Evolutionary conservation across 1,284 basidiomycete genomes (phyloP), one percentile per base, ranked within the genome.

Genomic region (Prillingera fragicola): DNA sequence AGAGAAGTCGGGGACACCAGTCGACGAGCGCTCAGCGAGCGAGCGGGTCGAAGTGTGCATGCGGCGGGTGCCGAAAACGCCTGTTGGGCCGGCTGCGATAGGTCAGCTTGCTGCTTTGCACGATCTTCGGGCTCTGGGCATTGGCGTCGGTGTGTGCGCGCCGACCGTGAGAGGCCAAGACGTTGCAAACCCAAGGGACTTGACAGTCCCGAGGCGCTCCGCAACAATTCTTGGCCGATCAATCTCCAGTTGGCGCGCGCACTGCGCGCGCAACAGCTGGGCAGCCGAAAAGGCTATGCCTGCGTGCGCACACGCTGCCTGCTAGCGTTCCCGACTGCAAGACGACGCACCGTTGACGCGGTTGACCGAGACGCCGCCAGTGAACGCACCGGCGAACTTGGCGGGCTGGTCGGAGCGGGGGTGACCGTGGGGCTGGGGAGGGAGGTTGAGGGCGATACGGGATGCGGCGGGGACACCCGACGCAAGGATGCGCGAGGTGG

Each of bases 391-490:
- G 46, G 80, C 76, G 80, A 82, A 92, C 52, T 73, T 71, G 17
- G 83, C 78, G 41, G 82, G 79, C 33, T 65, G 59, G 71, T 88
- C 85, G 48, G 80, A 74, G 57, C 89, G 58, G 32, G 69, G 67
- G 64, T 77, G 70, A 43, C 65, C 76, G 52, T 80, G 78, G 33
- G 78, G 78, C 59, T 79, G 80, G 39, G 78, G 80, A 48, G 79
- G 74, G 60, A 88, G 90, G 69, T 94, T 84, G 70, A 94, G 84
- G 47, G 88, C 87, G 59, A 97, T 80, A 72, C 95, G 94, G 63
- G 91, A 90, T 53, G 96, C 84, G 75, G 94, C 86, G 75, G 98
- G 97, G 54, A 94, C 94, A 56, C 94, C 94, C 33, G 78, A 81
- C 32, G 88, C 77, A 52, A 86, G 79, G 8, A 80, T 75, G 66